A percentile compares a stretch with the other conserved stretches of the same genome.
Evolutionary conservation across 768 basidiomycete species (phyloP).

Genomic region (Naganishia vaughanmartiniae): DNA sequence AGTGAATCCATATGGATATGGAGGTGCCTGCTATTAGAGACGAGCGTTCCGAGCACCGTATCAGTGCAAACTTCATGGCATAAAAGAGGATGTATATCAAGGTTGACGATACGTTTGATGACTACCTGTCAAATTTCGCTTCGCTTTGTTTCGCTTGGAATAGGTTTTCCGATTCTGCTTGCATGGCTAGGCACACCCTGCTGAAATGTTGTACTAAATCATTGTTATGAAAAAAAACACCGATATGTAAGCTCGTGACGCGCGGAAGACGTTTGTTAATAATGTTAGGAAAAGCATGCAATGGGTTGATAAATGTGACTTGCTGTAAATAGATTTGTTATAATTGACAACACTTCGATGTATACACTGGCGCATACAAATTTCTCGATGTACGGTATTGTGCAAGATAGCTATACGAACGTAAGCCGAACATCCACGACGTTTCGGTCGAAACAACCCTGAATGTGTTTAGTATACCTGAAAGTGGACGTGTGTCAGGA

Average conservation of each 20-base stretch:
- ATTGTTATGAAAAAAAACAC: not conserved
- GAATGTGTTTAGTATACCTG: slow-evolving; percentile 11
- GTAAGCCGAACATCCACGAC: not conserved
- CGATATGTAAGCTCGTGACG: too few species aligned
- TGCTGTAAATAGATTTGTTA: not conserved
- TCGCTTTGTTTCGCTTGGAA: not conserved
- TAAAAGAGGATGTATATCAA: too few species aligned
- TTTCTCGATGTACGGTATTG: not conserved
- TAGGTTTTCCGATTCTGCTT: not conserved
- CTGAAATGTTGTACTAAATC: not conserved
- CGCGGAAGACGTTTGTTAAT: too few species aligned
- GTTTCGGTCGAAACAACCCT: not conserved
- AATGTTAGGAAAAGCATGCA: not conserved
- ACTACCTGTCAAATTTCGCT: not conserved
- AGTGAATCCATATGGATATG: slow-evolving; percentile 24
- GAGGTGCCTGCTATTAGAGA: slow-evolving; percentile 11
- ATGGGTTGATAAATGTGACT: not conserved
- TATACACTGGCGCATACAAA: not conserved
- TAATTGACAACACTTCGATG: not conserved
- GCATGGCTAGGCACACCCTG: not conserved
- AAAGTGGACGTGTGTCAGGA: not conserved
- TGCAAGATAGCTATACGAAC: not conserved
- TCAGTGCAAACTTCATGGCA: too few species aligned
- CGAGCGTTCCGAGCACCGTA: too few species aligned
- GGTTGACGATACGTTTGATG: not conserved